Evolutionary conservation across 306 rosid species (phyloP).

Genomic region (Albizia julibrissin): DNA sequence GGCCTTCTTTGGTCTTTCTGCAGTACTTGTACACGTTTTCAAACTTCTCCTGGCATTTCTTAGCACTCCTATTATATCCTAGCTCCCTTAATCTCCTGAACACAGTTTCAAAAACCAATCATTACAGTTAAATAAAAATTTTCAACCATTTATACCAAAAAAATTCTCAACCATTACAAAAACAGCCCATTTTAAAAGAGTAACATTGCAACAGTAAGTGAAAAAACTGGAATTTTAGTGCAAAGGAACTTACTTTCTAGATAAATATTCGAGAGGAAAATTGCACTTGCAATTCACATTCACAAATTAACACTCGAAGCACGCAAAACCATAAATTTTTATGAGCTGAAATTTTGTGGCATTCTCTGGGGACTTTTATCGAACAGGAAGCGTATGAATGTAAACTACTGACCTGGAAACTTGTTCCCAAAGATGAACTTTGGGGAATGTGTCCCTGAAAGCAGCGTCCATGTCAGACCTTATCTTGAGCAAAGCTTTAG

Average conservation of each 20-base stretch:
- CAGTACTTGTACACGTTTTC: conserved; percentile 86
- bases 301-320: background rate
- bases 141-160: background rate
- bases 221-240: background rate
- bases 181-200: background rate
- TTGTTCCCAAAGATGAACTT: conserved; percentile 82
- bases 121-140: conserved; percentile 13
- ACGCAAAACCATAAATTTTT: background rate
- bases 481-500: conserved; percentile 72
- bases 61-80: conserved; percentile 62
- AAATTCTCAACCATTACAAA: background rate
- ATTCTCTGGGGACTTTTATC: conserved; percentile 12
- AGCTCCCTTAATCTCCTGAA: conserved; percentile 71
- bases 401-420: conserved; percentile 60
- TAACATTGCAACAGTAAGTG: background rate
- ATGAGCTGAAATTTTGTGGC: background rate
- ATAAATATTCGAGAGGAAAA: background rate
- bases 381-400: background rate
- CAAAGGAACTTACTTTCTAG: background rate
- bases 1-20: conserved; percentile 61
- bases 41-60: conserved; percentile 88
- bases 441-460: conserved; percentile 56
- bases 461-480: conserved; percentile 75
- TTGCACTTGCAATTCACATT: background rate
- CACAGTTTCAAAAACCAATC: conserved; percentile 34